These are phyloP conservation scores for Schoenoplectus triqueter DNA, from an alignment of 202 grass and related monocot genomes.

Conservation along the genomic window DNA sequence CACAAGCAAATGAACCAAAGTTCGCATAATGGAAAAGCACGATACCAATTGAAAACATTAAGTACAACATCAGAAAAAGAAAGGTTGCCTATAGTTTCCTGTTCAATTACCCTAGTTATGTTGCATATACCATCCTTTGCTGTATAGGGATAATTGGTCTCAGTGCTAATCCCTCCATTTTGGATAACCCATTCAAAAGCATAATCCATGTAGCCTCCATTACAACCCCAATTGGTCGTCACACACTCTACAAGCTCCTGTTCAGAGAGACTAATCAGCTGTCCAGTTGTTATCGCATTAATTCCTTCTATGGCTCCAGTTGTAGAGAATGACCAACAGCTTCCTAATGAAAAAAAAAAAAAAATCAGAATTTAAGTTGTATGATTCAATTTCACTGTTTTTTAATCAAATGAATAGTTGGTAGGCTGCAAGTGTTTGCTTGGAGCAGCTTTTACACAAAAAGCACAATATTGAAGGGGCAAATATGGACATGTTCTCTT, in stretches of 20 bases:
- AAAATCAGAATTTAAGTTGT: neutral
- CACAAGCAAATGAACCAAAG: neutral
- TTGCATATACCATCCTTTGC: slow-evolving; percentile 33
- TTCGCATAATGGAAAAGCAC: neutral
- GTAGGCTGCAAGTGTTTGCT: neutral
- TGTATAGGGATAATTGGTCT: slow-evolving; percentile 35
- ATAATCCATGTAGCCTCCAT: slow-evolving; percentile 76
- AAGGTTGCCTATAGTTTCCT: neutral
- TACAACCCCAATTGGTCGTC: slow-evolving; percentile 51
- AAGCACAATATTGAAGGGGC: neutral
- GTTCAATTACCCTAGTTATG: slow-evolving; percentile 18
- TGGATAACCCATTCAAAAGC: slow-evolving; percentile 56
- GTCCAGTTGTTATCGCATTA: slow-evolving; percentile 24
- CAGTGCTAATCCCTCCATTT: slow-evolving; percentile 65
- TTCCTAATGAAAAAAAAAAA: slow-evolving; percentile 17
- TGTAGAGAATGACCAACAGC: slow-evolving; percentile 45
- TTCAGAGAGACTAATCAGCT: slow-evolving; percentile 57
- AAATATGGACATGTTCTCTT: neutral
- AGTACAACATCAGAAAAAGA: neutral
- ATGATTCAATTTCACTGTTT: neutral
- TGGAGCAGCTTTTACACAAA: neutral
- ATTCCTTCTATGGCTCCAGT: slow-evolving; percentile 33
- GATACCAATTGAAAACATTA: too few species aligned
- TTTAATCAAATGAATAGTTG: neutral
- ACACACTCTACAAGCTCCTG: slow-evolving; percentile 76